Base-by-base conservation (phyloP, 208 protist species). In the Leishmania martiniquensis region DNA sequence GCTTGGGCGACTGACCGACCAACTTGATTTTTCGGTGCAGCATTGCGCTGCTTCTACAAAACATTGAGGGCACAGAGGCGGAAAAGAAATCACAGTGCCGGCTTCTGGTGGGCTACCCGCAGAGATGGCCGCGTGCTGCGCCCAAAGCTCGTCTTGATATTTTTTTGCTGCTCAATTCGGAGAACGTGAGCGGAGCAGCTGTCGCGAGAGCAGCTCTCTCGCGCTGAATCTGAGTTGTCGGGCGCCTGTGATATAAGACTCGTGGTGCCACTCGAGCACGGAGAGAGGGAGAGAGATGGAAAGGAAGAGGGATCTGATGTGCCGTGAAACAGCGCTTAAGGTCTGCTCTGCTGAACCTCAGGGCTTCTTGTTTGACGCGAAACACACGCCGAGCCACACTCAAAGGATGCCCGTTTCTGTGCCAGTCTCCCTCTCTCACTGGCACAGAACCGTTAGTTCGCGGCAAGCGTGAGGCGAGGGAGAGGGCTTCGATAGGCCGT, bases 21-120 rank as follows among this genome's bases (percentile, higher is more conserved):
- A 76, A 29, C 10, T n/a, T 10, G 29, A 60, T 44, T 34, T n/a
- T 63, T 59, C 71, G 54, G 22, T 57, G 81, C 20, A 77, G 45
- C 75, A 85, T 85, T 44, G 45, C 57, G 45, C 17, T 39, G 42
- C 10, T 0, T 32, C 45, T 44, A 62, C 0, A 66, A 51, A n/a
- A n/a, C n/a, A n/a, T n/a, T n/a, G n/a, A n/a, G n/a, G n/a, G n/a
- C n/a, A n/a, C 2, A n/a, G 12, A 51, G 49, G 63, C 1, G 17
- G 4, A 49, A 9, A 25, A 44, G 20, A 47, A 10, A 69, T 20
- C 32, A 25, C 39, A 49, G 6, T 47, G 39, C 65, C 20, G 6
- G 25, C 1, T 69, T 69, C 25, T 9, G 17, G 12, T 51, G 65
- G 42, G 44, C 13, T 42, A 15, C 47, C 39, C 7, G 39, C 42